These are phyloP conservation scores for Persicaria tinctoria DNA, from an alignment of 148 eudicot species.

Conservation along the genomic window DNA sequence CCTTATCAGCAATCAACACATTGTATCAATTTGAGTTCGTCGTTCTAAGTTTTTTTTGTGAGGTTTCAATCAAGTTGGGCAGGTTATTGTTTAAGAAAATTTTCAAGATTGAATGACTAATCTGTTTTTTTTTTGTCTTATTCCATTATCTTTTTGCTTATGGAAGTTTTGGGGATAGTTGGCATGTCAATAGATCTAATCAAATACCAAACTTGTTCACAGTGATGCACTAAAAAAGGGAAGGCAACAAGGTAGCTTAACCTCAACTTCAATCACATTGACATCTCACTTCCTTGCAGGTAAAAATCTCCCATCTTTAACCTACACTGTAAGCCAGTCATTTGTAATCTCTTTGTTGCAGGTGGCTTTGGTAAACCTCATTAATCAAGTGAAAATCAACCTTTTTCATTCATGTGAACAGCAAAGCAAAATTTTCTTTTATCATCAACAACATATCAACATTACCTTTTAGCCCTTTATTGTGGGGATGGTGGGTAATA, in stretches of 20 bases:
- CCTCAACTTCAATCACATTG: slow-evolving; percentile 11
- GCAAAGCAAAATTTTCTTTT: neutral
- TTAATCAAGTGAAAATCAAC: neutral
- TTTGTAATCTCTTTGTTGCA: neutral
- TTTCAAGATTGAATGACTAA: neutral
- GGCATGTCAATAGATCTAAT: neutral
- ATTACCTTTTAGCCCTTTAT: too few relatives aligned
- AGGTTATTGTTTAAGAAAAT: neutral
- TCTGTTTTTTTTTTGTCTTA: neutral
- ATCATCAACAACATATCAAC: neutral
- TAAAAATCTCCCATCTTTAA: neutral
- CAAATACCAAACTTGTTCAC: neutral
- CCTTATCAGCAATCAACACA: too few relatives aligned
- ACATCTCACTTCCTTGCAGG: neutral
- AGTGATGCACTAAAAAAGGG: neutral
- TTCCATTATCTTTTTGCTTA: neutral
- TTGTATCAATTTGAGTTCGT: neutral
- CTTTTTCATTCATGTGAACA: neutral
- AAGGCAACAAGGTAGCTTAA: slow-evolving; percentile 5
- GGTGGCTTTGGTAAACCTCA: neutral
- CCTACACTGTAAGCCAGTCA: neutral
- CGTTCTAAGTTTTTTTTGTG: neutral
- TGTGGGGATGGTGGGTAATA: neutral
- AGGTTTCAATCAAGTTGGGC: slow-evolving; percentile 4
- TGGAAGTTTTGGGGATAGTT: neutral